Evolutionary conservation across 129 eudicot genomes (phyloP).

Genomic region (Rutidosis leptorrhynchoides): DNA sequence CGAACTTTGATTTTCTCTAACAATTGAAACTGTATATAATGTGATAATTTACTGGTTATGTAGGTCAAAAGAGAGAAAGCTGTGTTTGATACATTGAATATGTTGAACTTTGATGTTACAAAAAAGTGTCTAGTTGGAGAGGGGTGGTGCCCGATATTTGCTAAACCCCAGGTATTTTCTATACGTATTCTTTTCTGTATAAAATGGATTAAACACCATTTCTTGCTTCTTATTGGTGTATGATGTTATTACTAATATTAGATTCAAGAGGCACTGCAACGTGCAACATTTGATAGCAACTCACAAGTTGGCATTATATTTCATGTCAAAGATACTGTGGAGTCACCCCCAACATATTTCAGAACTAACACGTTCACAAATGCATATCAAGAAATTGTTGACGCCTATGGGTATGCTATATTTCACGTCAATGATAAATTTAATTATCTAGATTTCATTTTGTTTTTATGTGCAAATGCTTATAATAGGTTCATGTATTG

Average conservation of each 20-base stretch:
- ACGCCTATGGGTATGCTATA: slow-evolving; percentile 86
- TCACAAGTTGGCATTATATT: slow-evolving; percentile 96
- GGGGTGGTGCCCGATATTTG: slow-evolving; percentile 98
- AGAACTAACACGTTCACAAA: slow-evolving; percentile 84
- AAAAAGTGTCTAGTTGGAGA: slow-evolving; percentile 99
- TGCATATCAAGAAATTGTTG: slow-evolving; percentile 96
- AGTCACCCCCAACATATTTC: slow-evolving; percentile 96
- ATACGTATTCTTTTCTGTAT: not conserved
- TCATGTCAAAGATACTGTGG: slow-evolving; percentile 80
- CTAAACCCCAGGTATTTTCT: slow-evolving; percentile 73
- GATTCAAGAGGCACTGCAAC: slow-evolving; percentile 96
- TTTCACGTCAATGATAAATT: too few relatives aligned
- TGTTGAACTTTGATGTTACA: slow-evolving; percentile 97
- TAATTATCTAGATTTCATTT: too few relatives aligned
- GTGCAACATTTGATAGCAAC: slow-evolving; percentile 93
- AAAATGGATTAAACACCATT: not conserved
- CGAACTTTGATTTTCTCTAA: too few relatives aligned
- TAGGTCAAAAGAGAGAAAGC: slow-evolving; percentile 99
- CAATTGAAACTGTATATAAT: too few relatives aligned
- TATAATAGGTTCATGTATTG: slow-evolving; percentile 7
- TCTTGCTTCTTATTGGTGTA: slow-evolving; percentile 5
- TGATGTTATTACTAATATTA: slow-evolving; percentile 22
- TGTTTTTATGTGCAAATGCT: slow-evolving; percentile 4
- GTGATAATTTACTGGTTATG: slow-evolving; percentile 26
- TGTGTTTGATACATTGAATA: slow-evolving; percentile 88